phyloP scores from a whole-genome alignment of 2,329 filamentous ascomycete species.

The Didymella segeticola region DNA sequence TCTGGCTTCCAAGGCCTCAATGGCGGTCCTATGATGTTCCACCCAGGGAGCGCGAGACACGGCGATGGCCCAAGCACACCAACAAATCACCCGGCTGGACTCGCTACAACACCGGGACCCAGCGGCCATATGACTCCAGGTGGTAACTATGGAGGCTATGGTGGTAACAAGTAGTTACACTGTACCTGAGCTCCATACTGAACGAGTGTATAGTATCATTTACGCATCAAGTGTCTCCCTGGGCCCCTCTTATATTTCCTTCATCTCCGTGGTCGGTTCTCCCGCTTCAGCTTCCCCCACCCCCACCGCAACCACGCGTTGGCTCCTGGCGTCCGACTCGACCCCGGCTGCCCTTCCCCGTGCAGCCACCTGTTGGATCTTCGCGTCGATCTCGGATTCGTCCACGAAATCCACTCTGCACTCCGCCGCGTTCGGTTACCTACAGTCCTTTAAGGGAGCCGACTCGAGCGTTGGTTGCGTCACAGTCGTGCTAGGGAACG shows the following conservation, averaged over 20 bases:
- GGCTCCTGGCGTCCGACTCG: neutral
- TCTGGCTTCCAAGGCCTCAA: constrained; percentile 45
- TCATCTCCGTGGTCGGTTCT: neutral
- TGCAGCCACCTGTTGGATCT: neutral
- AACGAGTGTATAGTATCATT: constrained; percentile 11
- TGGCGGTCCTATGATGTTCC: constrained; percentile 46
- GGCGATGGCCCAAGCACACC: constrained; percentile 71
- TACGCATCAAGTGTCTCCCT: neutral
- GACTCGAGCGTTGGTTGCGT: neutral
- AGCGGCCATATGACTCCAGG: constrained; percentile 80
- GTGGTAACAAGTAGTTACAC: constrained; percentile 30
- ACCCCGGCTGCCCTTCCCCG: neutral
- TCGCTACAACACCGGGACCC: constrained; percentile 60
- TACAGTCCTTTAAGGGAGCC: neutral
- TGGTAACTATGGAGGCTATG: constrained; percentile 71
- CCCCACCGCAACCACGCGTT: neutral
- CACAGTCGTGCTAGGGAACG: neutral
- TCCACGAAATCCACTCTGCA: neutral
- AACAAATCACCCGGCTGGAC: constrained; percentile 61
- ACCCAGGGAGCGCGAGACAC: constrained; percentile 49
- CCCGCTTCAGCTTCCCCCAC: neutral
- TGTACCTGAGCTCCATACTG: constrained; percentile 4
- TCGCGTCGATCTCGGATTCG: neutral
- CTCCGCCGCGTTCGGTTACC: neutral
- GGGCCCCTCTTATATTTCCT: neutral